Evolutionary conservation across 768 basidiomycete species (phyloP), one percentile per base, ranked within the genome.

Genomic region (Leccinum imitatum): DNA sequence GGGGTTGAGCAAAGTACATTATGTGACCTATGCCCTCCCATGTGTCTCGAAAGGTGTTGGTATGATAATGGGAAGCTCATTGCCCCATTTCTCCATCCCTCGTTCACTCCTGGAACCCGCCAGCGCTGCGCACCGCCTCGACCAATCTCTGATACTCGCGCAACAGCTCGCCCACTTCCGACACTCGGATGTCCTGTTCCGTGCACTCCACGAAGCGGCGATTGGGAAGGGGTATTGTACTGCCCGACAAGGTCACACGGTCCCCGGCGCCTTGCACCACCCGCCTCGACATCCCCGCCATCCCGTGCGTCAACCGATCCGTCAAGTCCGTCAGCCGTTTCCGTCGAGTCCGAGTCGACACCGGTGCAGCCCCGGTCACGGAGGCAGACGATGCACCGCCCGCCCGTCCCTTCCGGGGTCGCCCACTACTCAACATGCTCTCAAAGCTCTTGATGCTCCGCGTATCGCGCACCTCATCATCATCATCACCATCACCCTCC

Each of bases 391-490:
- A 33, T 0, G 3, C 3, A 13, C 35, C n/a, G 2, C 4, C 53
- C 19, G 1, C 2, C 6, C 37, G 44, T 35, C 64, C 65, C 59
- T 56, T 71, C 9, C 39, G 39, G 54, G 63, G 62, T 57, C 61
- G 72, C 27, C 66, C 58, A 11, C 65, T 30, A 39, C 78, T 86
- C 80, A 93, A 77, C 92, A 93, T 93, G 64, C 84, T 93, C 77
- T 87, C 89, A 67, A 95, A 94, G 70, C 93, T 95, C 64, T 85
- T 77, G 56, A 95, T 90, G 65, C 92, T 93, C 74, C 88, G 79
- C 47, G 84, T 66, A 71, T 93, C 92, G 58, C 79, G 74, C 50
- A 65, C 70, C 53, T 77, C 69, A 5, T 57, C 62, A 2, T 47
- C 65, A 2, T 71, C 77, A 2, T 70, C 75, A 1, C 73, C 69